Evolutionary conservation across 1,284 basidiomycete genomes (phyloP).

Genomic region (Pseudozyma pruni): DNA sequence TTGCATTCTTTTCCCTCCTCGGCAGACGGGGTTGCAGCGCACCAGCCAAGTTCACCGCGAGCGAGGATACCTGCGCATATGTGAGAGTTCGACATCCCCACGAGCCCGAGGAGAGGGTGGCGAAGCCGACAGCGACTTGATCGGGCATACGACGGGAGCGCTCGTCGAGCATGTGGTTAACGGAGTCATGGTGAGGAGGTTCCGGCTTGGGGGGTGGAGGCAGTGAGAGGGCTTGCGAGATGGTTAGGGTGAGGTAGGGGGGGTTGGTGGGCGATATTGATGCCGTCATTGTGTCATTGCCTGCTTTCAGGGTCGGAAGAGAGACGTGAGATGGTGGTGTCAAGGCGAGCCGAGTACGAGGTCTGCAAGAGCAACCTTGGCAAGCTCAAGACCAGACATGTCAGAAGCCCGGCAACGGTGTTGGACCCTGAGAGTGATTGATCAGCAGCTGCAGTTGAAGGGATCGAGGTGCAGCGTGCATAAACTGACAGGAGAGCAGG

Average conservation of each 20-base stretch:
- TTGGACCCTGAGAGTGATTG: slow-evolving; percentile 28
- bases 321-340: neutral
- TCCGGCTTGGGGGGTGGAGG: slow-evolving; percentile 48
- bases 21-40: slow-evolving; percentile 10
- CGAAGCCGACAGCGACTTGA: slow-evolving; percentile 68
- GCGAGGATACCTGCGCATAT: slow-evolving; percentile 16
- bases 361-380: too few relatives aligned
- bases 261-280: slow-evolving; percentile 22
- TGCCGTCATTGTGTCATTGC: slow-evolving; percentile 6
- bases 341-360: too few relatives aligned
- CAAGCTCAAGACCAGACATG: neutral
- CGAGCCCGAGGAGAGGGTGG: slow-evolving; percentile 30
- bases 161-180: slow-evolving; percentile 67
- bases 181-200: slow-evolving; percentile 64
- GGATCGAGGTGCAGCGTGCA: slow-evolving; percentile 16
- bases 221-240: slow-evolving; percentile 41
- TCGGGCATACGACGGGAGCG: slow-evolving; percentile 63
- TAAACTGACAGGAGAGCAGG: slow-evolving; percentile 6
- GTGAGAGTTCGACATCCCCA: slow-evolving; percentile 62
- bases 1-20: slow-evolving; percentile 7
- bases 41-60: slow-evolving; percentile 10
- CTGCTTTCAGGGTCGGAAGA: too few relatives aligned
- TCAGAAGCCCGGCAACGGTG: neutral
- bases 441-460: slow-evolving; percentile 32
- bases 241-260: slow-evolving; percentile 47